Evolutionary conservation across 2,329 filamentous ascomycete species (phyloP).

Genomic region (Trichoderma atroviride): DNA sequence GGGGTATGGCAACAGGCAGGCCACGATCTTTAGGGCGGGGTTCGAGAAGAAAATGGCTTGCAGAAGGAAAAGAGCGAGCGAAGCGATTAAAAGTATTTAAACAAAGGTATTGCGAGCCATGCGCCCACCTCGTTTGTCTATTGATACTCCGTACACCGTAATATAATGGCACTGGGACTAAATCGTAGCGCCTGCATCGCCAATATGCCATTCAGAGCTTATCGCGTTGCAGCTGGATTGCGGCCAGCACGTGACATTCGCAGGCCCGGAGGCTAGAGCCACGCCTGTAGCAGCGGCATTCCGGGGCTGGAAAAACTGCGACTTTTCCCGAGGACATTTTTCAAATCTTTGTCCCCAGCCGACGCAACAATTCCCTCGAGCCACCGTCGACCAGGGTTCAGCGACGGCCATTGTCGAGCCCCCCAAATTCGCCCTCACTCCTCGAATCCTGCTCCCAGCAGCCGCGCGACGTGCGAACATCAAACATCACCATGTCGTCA

Average conservation of each 20-base stretch:
- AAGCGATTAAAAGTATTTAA: not conserved
- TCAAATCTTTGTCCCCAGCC: slow-evolving; percentile 46
- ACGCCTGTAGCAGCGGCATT: slow-evolving; percentile 33
- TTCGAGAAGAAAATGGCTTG: not conserved
- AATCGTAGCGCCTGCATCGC: not conserved
- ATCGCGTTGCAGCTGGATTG: slow-evolving; percentile 22
- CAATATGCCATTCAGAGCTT: slow-evolving; percentile 18
- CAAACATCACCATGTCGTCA: slow-evolving; percentile 60
- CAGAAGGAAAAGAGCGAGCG: not conserved
- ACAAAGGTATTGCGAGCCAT: not conserved
- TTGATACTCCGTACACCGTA: slow-evolving; percentile 12
- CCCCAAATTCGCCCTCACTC: slow-evolving; percentile 40
- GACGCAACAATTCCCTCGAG: slow-evolving; percentile 46
- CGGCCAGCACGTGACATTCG: slow-evolving; percentile 19
- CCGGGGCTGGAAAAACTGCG: slow-evolving; percentile 47
- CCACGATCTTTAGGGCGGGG: slow-evolving; percentile 14
- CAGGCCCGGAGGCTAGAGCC: slow-evolving; percentile 2
- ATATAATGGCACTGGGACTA: not conserved
- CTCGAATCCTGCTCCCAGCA: slow-evolving; percentile 42
- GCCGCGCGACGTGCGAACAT: slow-evolving; percentile 48
- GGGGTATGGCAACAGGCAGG: slow-evolving; percentile 2
- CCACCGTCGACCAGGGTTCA: slow-evolving; percentile 46
- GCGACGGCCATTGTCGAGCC: slow-evolving; percentile 48
- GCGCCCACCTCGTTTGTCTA: slow-evolving; percentile 13
- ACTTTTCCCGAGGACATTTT: slow-evolving; percentile 50